Percentiles rank a stretch among this genome's conserved stretches.
These are phyloP conservation scores for Lactifluus subvellereus DNA, from an alignment of 768 basidiomycete species.

Conservation along the genomic window DNA sequence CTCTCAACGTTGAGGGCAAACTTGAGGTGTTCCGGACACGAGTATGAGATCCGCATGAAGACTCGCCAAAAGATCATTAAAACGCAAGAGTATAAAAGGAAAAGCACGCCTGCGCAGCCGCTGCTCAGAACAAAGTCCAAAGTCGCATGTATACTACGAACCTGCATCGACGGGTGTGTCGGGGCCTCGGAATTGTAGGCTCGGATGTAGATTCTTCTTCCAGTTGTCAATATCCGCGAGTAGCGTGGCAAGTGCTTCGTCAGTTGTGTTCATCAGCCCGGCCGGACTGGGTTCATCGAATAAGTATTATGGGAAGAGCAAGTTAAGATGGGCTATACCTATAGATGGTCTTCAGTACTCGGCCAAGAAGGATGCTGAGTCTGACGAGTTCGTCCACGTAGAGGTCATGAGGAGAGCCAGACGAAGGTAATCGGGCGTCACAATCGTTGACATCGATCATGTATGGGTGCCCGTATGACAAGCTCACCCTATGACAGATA, in stretches of 20 bases:
- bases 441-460: conserved; percentile 98
- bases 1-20: conserved; percentile 75
- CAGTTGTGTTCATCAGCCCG: conserved; percentile 78
- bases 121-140: neutral
- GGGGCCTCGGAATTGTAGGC: conserved; percentile 69
- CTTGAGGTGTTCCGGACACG: conserved; percentile 84
- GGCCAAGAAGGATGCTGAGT: conserved; percentile 84
- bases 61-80: conserved; percentile 98
- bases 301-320: neutral
- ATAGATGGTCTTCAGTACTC: conserved; percentile 90
- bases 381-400: conserved; percentile 92
- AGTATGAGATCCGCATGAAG: conserved; percentile 96
- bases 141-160: conserved; percentile 32
- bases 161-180: conserved; percentile 63
- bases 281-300: conserved; percentile 53
- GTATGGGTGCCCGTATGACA: conserved; percentile 88
- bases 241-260: conserved; percentile 65
- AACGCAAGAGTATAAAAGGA: conserved; percentile 82
- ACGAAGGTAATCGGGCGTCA: conserved; percentile 88
- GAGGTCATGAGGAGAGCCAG: conserved; percentile 69
- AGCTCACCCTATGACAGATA: conserved; percentile 56
- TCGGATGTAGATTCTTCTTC: conserved; percentile 72
- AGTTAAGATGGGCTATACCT: conserved; percentile 42
- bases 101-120: conserved; percentile 61
- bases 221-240: conserved; percentile 67